Conservation (phyloP, 352 stramenopile species). For the Peronospora tabacina region DNA sequence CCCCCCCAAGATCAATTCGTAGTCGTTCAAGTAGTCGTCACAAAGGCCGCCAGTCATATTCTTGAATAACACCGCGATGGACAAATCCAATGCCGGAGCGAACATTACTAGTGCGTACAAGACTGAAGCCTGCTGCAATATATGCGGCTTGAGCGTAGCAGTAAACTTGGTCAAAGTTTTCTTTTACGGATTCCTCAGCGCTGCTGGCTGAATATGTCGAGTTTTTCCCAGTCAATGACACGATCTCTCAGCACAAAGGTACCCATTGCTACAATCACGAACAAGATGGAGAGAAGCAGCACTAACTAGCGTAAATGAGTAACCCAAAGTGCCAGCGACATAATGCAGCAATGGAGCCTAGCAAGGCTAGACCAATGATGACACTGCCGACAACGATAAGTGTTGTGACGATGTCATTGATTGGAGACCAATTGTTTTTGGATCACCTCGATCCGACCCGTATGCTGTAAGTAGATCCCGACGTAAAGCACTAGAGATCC, state of each 20-base stretch:
- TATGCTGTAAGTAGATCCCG: conserved; percentile 34
- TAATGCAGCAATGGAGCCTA: conserved; percentile 48
- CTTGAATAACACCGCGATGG: conserved; percentile 30
- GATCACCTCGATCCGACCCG: conserved; percentile 57
- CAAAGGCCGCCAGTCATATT: conserved; percentile 59
- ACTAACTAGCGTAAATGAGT: conserved; percentile 52
- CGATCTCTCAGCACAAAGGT: conserved; percentile 40
- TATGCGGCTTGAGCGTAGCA: conserved; percentile 70
- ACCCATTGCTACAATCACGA: conserved; percentile 38
- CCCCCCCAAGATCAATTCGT: conserved; percentile 30
- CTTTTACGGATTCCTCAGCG: conserved; percentile 45
- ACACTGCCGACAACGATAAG: conserved; percentile 45
- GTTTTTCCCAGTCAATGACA: conserved; percentile 39
- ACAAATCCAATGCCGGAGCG: conserved; percentile 29
- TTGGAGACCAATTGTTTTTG: conserved; percentile 44
- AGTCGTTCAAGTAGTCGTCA: conserved; percentile 30
- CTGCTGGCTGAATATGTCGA: conserved; percentile 40
- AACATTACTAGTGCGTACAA: conserved; percentile 50
- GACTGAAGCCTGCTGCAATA: conserved; percentile 57
- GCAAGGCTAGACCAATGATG: conserved; percentile 49
- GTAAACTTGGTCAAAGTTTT: conserved; percentile 57
- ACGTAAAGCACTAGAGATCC: conserved; percentile 50
- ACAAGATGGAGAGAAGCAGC: conserved; percentile 44
- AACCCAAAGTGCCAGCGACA: conserved; percentile 53
- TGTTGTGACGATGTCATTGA: conserved; percentile 36